These are phyloP conservation scores for Pulveroboletus sp. DNA, from an alignment of 768 basidiomycete genomes.

Conservation along the genomic window DNA sequence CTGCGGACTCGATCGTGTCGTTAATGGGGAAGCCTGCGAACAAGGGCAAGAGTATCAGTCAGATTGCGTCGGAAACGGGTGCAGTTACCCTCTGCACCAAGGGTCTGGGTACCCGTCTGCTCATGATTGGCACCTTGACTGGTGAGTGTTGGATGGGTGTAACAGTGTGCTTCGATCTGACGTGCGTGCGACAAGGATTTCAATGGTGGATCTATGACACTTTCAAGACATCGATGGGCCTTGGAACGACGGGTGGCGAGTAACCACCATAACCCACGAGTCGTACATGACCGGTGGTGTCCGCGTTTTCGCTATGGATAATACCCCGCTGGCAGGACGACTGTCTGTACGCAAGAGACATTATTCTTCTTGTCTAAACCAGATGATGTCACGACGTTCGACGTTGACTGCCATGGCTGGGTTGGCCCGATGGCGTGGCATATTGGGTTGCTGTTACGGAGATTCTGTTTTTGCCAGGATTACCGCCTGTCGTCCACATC, in stretches of 20 bases:
- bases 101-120: slow-evolving; percentile 81
- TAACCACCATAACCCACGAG: slow-evolving; percentile 33
- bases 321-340: slow-evolving; percentile 13
- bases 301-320: neutral
- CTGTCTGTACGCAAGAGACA: slow-evolving; percentile 13
- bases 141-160: slow-evolving; percentile 24
- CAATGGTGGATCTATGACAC: slow-evolving; percentile 94
- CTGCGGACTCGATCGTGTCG: slow-evolving; percentile 90
- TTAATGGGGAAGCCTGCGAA: slow-evolving; percentile 87
- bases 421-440: neutral
- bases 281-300: neutral
- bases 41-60: slow-evolving; percentile 73
- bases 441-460: neutral
- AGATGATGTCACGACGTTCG: slow-evolving; percentile 8
- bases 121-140: slow-evolving; percentile 71
- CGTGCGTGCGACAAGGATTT: slow-evolving; percentile 49
- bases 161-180: neutral
- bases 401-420: neutral
- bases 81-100: slow-evolving; percentile 63
- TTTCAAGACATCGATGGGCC: slow-evolving; percentile 79
- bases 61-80: slow-evolving; percentile 71
- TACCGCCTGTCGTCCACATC: too few species aligned
- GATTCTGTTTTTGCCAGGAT: too few species aligned
- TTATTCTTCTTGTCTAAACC: slow-evolving; percentile 6
- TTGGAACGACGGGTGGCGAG: slow-evolving; percentile 87